Conservation (phyloP, 2,329 filamentous ascomycete genomes). For the Colletotrichum aenigma region DNA sequence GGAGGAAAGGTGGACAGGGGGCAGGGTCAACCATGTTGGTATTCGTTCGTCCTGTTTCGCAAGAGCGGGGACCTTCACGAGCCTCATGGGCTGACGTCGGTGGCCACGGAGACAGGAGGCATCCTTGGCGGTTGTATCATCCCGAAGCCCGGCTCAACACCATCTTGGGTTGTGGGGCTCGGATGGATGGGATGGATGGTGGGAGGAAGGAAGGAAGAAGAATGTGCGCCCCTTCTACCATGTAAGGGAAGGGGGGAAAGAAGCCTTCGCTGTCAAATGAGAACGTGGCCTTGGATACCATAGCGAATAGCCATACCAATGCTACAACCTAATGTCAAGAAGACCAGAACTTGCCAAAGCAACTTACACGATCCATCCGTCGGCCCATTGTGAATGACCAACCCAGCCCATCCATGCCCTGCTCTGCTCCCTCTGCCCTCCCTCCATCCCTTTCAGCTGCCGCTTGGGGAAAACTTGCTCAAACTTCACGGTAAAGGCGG, state of each 20-base stretch:
- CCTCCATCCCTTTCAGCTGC: background rate
- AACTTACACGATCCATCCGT: background rate
- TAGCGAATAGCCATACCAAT: background rate
- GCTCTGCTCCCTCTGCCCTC: background rate
- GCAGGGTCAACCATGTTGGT: background rate
- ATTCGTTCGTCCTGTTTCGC: slow-evolving; percentile 4
- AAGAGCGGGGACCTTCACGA: background rate
- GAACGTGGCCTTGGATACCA: background rate
- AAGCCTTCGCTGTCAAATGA: slow-evolving; percentile 4
- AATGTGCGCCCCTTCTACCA: background rate
- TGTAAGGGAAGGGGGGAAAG: background rate
- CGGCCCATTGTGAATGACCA: background rate
- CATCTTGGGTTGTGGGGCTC: background rate
- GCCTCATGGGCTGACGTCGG: background rate
- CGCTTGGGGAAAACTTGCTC: background rate
- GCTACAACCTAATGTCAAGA: slow-evolving; percentile 17
- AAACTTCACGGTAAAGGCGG: background rate
- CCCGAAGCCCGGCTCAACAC: slow-evolving; percentile 9
- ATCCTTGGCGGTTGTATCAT: slow-evolving; percentile 15
- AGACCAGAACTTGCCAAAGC: background rate
- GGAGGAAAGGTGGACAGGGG: background rate
- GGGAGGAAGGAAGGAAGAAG: background rate
- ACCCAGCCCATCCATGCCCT: background rate
- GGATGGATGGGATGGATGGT: background rate
- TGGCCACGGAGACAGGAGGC: background rate